Conservation (phyloP, 371 early-diverging fungal genomes). For the Apophysomyces elegans region DNA sequence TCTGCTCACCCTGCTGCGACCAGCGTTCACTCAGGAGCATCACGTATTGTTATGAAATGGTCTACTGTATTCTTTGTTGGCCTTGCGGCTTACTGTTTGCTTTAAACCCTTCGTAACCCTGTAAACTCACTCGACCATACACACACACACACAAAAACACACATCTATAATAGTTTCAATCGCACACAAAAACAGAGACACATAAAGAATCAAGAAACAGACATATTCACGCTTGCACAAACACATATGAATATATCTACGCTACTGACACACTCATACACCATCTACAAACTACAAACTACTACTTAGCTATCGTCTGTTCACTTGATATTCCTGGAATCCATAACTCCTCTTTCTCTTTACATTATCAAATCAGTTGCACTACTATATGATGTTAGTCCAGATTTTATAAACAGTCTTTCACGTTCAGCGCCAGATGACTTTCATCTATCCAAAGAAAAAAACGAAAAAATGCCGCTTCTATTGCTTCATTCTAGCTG, state of each 20-base stretch:
- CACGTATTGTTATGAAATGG: background rate
- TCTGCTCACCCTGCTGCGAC: background rate
- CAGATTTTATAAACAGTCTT: background rate
- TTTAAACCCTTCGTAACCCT: conserved; percentile 1
- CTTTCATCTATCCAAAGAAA: too few species aligned
- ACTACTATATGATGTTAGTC: conserved; percentile 6
- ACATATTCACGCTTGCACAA: background rate
- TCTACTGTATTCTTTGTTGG: background rate
- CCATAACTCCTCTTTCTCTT: background rate
- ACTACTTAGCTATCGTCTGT: background rate
- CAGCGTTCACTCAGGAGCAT: background rate
- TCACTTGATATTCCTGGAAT: background rate
- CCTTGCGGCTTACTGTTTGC: conserved; percentile 1
- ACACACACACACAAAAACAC: background rate
- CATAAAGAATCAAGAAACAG: background rate
- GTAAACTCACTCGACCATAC: background rate
- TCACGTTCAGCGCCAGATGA: too few species aligned
- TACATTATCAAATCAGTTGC: conserved; percentile 5
- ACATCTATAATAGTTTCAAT: background rate
- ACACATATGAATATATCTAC: background rate
- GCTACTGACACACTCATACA: background rate
- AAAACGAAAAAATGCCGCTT: too few species aligned
- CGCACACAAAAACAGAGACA: background rate
- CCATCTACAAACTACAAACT: background rate
- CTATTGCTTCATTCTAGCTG: too few species aligned